phyloP scores from a whole-genome alignment of 257 asterid species.

The Lavandula angustifolia region DNA sequence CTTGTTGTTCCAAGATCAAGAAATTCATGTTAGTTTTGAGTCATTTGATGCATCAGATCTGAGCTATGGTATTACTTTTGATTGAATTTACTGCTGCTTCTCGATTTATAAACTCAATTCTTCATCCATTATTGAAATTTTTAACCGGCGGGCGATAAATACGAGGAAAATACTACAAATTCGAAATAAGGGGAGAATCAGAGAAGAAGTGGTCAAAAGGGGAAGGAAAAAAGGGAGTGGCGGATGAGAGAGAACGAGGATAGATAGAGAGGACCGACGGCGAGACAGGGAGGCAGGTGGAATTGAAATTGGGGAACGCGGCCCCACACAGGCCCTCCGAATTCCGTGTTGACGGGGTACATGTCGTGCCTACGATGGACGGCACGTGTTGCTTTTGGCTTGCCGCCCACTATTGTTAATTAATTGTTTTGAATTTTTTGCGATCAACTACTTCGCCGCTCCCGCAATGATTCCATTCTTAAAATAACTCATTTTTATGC shows the following conservation, averaged over 20 bases:
- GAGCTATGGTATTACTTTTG: slow-evolving; percentile 9
- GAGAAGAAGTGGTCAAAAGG: slow-evolving; percentile 27
- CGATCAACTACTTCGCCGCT: background rate
- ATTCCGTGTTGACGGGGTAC: slow-evolving; percentile 72
- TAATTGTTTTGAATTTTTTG: background rate
- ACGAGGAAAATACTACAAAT: background rate
- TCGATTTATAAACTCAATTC: background rate
- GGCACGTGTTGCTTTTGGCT: slow-evolving; percentile 54
- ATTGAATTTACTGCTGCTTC: background rate
- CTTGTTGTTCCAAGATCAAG: background rate
- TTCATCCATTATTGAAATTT: background rate
- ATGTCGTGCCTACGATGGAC: slow-evolving; percentile 57
- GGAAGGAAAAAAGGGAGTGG: background rate
- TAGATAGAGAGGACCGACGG: slow-evolving; percentile 38
- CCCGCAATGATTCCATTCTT: slow-evolving; percentile 13
- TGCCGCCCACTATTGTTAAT: slow-evolving; percentile 43
- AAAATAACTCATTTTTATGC: no score
- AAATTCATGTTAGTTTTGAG: slow-evolving; percentile 26
- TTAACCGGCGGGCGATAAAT: no score
- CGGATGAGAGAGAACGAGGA: background rate
- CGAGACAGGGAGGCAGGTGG: slow-evolving; percentile 27
- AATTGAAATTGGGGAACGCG: slow-evolving; percentile 27
- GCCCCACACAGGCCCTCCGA: slow-evolving; percentile 37
- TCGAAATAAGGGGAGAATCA: background rate
- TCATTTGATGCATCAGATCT: slow-evolving; percentile 33